Evolutionary conservation across 2,329 filamentous ascomycete genomes (phyloP).

Genomic region (Beauveria brongniartii): DNA sequence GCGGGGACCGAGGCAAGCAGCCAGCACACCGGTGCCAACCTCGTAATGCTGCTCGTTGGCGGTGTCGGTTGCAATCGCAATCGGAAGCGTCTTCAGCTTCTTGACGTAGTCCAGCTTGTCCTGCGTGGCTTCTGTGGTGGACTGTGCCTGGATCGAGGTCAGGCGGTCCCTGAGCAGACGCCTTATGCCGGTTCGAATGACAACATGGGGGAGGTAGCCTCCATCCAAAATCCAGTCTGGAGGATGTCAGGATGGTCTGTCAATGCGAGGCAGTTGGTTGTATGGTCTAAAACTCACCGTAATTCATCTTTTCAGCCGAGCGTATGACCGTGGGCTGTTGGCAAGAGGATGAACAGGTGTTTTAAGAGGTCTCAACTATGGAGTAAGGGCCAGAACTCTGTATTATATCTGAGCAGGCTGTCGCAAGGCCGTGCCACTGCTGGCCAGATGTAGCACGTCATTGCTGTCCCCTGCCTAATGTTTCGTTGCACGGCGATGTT

Average conservation of each 20-base stretch:
- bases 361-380: no score
- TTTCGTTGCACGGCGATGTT: neutral
- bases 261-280: no score
- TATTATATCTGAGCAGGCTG: neutral
- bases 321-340: neutral
- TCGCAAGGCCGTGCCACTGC: neutral
- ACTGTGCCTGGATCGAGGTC: slow-evolving; percentile 42
- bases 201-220: slow-evolving; percentile 54
- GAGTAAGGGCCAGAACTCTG: neutral
- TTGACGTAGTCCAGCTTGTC: slow-evolving; percentile 58
- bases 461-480: neutral
- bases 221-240: slow-evolving; percentile 53
- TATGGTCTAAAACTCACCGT: neutral
- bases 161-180: slow-evolving; percentile 57
- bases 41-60: slow-evolving; percentile 68
- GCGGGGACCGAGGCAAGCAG: slow-evolving; percentile 53
- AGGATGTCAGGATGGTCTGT: neutral
- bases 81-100: slow-evolving; percentile 49
- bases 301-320: neutral
- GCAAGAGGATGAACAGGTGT: neutral
- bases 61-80: slow-evolving; percentile 57
- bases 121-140: slow-evolving; percentile 43
- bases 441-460: slow-evolving; percentile 6
- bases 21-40: slow-evolving; percentile 57
- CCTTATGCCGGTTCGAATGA: slow-evolving; percentile 59